Percentiles rank a stretch among this genome's conserved stretches.
Evolutionary conservation across 2,329 filamentous ascomycete genomes (phyloP).

Genomic region (Aspergillus japonicus): DNA sequence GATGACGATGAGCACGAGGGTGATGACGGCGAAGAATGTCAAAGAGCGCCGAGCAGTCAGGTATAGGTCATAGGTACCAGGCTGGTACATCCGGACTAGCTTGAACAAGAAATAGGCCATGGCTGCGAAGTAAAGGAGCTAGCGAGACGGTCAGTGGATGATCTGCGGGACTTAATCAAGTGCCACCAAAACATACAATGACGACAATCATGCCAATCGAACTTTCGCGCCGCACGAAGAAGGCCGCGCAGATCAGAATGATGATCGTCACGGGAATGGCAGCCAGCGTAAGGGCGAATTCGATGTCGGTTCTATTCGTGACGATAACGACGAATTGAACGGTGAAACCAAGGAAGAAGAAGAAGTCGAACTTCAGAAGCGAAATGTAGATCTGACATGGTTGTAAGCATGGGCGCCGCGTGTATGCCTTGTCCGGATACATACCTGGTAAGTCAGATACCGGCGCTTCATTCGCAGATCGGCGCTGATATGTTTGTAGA

Average conservation of each 20-base stretch:
- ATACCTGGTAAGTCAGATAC: constrained; percentile 92
- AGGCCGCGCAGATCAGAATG: constrained; percentile 81
- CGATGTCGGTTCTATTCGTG: constrained; percentile 64
- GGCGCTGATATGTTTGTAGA: constrained; percentile 98
- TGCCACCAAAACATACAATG: constrained; percentile 55
- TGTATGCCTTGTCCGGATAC: constrained; percentile 19
- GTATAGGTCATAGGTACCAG: constrained; percentile 61
- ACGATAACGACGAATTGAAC: constrained; percentile 97
- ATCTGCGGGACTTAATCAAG: not conserved
- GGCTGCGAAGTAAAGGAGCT: constrained; percentile 79
- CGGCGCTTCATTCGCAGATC: constrained; percentile 96
- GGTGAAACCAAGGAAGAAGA: constrained; percentile 99
- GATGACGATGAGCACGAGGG: constrained; percentile 79
- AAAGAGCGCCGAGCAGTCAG: constrained; percentile 76
- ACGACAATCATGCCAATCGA: constrained; percentile 72
- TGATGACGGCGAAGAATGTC: constrained; percentile 91
- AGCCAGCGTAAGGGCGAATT: constrained; percentile 82
- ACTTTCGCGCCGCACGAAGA: constrained; percentile 80
- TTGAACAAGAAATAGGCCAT: constrained; percentile 98
- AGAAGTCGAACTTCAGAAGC: constrained; percentile 97
- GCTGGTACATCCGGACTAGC: constrained; percentile 89
- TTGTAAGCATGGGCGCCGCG: constrained; percentile 16
- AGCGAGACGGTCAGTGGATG: constrained; percentile 16
- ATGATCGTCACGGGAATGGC: constrained; percentile 88
- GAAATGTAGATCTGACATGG: constrained; percentile 84